Conservation (phyloP, 805 yeast genomes). For the Saturnispora kantuleensis region DNA sequence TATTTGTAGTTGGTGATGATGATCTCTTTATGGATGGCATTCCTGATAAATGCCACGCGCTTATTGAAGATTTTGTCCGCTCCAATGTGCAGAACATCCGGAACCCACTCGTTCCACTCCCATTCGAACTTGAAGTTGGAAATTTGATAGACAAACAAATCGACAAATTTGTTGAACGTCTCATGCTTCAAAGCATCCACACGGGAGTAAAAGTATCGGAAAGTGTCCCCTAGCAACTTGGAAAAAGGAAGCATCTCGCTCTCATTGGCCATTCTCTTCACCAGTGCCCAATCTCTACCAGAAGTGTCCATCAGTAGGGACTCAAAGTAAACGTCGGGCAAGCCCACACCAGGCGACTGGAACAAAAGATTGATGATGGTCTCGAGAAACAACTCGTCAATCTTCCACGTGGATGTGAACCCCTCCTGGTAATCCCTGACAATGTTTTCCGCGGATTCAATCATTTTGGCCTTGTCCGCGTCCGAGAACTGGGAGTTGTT, state of each 20-base stretch:
- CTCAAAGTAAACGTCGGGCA: constrained; percentile 70
- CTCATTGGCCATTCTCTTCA: constrained; percentile 17
- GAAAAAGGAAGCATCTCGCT: constrained; percentile 51
- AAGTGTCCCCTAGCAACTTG: constrained; percentile 88
- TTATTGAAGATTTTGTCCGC: constrained; percentile 54
- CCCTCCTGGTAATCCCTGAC: constrained; percentile 32
- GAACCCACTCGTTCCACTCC: constrained; percentile 95
- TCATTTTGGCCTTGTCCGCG: constrained; percentile 19
- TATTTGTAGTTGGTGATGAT: constrained; percentile 69
- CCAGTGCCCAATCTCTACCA: constrained; percentile 55
- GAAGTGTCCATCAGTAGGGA: constrained; percentile 82
- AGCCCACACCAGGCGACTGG: constrained; percentile 57
- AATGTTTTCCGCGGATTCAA: constrained; percentile 27
- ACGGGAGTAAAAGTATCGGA: constrained; percentile 69
- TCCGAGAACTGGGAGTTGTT: constrained; percentile 21
- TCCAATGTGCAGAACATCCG: constrained; percentile 37
- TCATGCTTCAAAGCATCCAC: constrained; percentile 66
- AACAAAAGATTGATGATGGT: constrained; percentile 69
- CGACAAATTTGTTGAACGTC: constrained; percentile 58
- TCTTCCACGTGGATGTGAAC: constrained; percentile 64
- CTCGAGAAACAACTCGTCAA: constrained; percentile 85
- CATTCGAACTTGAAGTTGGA: constrained; percentile 91
- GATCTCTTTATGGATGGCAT: constrained; percentile 74
- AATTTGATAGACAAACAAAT: constrained; percentile 90
- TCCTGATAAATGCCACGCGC: constrained; percentile 58